Conservation (phyloP, 805 yeast genomes). For the Kodamaea kakaduensis region DNA sequence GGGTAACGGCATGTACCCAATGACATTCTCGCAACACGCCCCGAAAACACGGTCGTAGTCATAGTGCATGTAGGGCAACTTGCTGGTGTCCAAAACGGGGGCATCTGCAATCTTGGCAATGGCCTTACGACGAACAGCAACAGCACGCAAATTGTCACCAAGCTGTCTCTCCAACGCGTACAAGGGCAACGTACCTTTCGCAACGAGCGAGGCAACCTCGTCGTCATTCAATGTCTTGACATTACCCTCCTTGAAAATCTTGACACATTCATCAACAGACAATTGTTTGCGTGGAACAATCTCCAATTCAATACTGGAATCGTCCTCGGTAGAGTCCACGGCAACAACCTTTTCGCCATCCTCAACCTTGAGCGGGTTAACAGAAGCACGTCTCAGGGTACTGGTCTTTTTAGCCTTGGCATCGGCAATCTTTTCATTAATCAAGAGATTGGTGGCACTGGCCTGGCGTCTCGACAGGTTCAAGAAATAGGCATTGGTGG, state of each 20-base stretch:
- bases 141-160: constrained; percentile 88
- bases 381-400: constrained; percentile 11
- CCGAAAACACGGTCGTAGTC: constrained; percentile 96
- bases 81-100: constrained; percentile 66
- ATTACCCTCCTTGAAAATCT: constrained; percentile 65
- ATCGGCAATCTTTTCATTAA: constrained; percentile 35
- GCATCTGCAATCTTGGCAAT: constrained; percentile 79
- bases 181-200: constrained; percentile 76
- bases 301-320: constrained; percentile 22
- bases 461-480: constrained; percentile 77
- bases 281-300: constrained; percentile 25
- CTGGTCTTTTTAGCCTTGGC: constrained; percentile 17
- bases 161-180: constrained; percentile 93
- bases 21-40: constrained; percentile 98
- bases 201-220: constrained; percentile 70
- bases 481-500: constrained; percentile 78
- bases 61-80: constrained; percentile 76
- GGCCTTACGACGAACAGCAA: constrained; percentile 87
- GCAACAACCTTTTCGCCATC: not conserved
- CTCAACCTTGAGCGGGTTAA: constrained; percentile 20
- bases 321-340: constrained; percentile 10
- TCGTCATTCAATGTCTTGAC: constrained; percentile 62
- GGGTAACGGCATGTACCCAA: constrained; percentile 94
- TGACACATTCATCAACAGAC: constrained; percentile 61
- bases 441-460: constrained; percentile 37